Conservation (phyloP, 2,329 filamentous ascomycete genomes). For the Nemania abortiva region DNA sequence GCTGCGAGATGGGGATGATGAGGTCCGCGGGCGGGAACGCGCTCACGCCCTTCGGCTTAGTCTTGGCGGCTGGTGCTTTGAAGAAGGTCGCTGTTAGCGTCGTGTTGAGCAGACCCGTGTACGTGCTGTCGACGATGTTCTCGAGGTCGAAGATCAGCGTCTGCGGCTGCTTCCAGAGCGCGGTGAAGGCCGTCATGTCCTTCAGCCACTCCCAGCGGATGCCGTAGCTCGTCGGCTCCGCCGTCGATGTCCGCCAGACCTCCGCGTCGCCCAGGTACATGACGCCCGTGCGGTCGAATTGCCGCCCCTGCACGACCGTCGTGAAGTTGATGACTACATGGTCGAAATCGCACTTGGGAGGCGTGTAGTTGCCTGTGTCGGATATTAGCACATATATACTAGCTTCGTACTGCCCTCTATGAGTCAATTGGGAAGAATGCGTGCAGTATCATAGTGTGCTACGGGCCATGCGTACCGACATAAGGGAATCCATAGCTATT, state of each 20-base stretch:
- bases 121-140: constrained; percentile 76
- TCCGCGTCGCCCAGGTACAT: constrained; percentile 84
- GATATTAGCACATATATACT: constrained; percentile 21
- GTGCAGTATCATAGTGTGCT: neutral
- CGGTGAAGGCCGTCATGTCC: constrained; percentile 79
- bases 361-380: constrained; percentile 69
- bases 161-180: constrained; percentile 76
- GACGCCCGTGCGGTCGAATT: constrained; percentile 80
- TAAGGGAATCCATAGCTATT: constrained; percentile 80
- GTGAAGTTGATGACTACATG: constrained; percentile 82
- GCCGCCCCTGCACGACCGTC: constrained; percentile 75
- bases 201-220: constrained; percentile 83
- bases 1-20: constrained; percentile 75
- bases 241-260: constrained; percentile 86
- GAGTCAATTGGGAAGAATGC: neutral
- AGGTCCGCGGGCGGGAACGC: constrained; percentile 68
- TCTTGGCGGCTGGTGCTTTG: constrained; percentile 49
- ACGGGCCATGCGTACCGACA: constrained; percentile 63
- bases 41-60: constrained; percentile 47
- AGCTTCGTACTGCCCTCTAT: neutral
- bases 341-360: constrained; percentile 78
- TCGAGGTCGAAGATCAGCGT: constrained; percentile 84
- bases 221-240: constrained; percentile 76
- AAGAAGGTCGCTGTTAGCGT: constrained; percentile 82
- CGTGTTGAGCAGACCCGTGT: constrained; percentile 80